Evolutionary conservation across 2,329 filamentous ascomycete species (phyloP).

Genomic region (Hymenoscyphus fructigenus): DNA sequence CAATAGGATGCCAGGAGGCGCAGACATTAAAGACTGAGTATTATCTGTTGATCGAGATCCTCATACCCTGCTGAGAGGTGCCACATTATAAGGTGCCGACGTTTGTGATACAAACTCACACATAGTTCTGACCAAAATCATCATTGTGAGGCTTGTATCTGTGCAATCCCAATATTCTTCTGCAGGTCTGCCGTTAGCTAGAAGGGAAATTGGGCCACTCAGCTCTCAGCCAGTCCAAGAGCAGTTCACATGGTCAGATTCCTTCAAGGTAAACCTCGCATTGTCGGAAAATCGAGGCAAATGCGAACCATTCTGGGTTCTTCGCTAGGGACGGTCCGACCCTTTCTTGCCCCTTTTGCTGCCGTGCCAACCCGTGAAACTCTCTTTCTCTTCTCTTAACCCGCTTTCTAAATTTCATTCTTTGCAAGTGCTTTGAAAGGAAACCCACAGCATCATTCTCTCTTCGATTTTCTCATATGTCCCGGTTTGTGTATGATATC

Average conservation of each 20-base stretch:
- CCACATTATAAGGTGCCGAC: neutral
- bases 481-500: neutral
- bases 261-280: neutral
- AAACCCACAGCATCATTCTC: neutral
- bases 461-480: neutral
- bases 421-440: neutral
- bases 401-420: neutral
- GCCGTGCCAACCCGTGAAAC: neutral
- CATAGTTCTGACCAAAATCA: neutral
- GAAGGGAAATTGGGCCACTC: neutral
- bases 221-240: neutral
- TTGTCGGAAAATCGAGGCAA: neutral
- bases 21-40: neutral
- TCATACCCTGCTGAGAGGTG: neutral
- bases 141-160: neutral
- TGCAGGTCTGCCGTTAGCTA: neutral
- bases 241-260: no score
- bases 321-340: neutral
- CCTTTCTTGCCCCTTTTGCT: no score
- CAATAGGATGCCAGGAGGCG: neutral
- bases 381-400: neutral
- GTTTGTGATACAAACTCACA: neutral
- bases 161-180: neutral
- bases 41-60: neutral
- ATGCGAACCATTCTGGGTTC: neutral